Percentiles rank a stretch among this genome's conserved stretches.
phyloP scores from a whole-genome alignment of 2,329 filamentous ascomycete species.

The Neopestalotiopsis rosae region DNA sequence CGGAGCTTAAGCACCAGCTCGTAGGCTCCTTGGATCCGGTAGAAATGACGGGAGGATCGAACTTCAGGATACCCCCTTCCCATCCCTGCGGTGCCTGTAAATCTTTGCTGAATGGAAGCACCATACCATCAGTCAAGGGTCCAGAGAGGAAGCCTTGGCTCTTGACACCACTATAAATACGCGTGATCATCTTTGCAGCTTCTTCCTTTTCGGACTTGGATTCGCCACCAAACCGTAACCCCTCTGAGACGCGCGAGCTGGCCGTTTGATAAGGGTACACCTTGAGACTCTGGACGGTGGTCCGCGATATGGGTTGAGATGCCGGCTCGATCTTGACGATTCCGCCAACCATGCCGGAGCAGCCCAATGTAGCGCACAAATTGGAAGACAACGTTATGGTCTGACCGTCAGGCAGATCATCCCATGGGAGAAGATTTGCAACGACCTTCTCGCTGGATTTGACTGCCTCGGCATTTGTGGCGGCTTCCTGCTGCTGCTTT shows the following conservation, averaged over 20 bases:
- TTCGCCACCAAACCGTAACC: conserved; percentile 86
- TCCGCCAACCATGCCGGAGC: conserved; percentile 78
- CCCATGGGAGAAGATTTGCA: conserved; percentile 78
- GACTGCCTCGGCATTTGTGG: conserved; percentile 55
- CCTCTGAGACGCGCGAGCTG: conserved; percentile 61
- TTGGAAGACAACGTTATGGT: conserved; percentile 80
- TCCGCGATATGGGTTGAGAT: conserved; percentile 71
- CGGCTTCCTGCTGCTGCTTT: conserved; percentile 71
- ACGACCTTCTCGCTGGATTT: conserved; percentile 73
- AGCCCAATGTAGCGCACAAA: conserved; percentile 76
- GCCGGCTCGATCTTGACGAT: conserved; percentile 88
- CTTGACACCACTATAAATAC: conserved; percentile 68
- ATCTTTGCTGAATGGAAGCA: conserved; percentile 66
- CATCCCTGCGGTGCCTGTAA: conserved; percentile 66
- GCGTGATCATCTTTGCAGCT: conserved; percentile 71
- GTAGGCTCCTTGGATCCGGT: conserved; percentile 49
- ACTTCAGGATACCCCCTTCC: conserved; percentile 83
- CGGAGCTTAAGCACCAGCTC: conserved; percentile 79
- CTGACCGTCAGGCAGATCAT: conserved; percentile 82
- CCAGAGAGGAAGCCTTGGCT: conserved; percentile 74
- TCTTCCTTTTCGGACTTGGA: conserved; percentile 84
- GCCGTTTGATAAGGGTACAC: conserved; percentile 78
- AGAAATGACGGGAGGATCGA: conserved; percentile 63
- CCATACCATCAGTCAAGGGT: conserved; percentile 86
- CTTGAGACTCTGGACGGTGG: conserved; percentile 70